Percentiles rank a stretch among this genome's conserved stretches.
Conservation (phyloP, 108 stramenopile species). For the Nitzschia inconspicua region DNA sequence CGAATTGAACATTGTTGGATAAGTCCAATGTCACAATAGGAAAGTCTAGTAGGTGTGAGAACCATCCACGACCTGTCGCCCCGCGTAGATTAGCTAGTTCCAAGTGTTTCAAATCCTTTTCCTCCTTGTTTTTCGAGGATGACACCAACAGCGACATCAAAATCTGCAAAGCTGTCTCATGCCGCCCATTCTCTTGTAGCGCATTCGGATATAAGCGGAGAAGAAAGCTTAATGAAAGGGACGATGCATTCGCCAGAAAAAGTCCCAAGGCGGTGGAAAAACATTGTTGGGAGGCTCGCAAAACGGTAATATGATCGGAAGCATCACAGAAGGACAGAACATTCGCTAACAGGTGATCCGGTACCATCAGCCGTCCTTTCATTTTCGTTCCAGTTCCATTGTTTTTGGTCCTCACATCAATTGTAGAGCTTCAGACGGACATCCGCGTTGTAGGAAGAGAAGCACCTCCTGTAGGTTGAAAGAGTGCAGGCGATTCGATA, state of each 20-base stretch:
- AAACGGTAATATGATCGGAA: slow-evolving; percentile 7
- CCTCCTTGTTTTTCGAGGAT: background rate
- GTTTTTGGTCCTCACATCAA: no score
- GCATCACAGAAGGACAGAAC: slow-evolving; percentile 1
- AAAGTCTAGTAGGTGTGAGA: background rate
- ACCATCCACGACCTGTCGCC: slow-evolving; percentile 6
- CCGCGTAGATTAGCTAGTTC: slow-evolving; percentile 11
- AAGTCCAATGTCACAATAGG: slow-evolving; percentile 13
- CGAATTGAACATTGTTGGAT: slow-evolving; percentile 5
- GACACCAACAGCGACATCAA: background rate
- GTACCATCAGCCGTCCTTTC: no score
- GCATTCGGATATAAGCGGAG: background rate
- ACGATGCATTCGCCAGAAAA: background rate
- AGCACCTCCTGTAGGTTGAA: no score
- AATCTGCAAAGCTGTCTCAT: background rate
- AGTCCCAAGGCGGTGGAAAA: background rate
- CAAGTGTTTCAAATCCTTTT: slow-evolving; percentile 9
- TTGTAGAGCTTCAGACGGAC: no score
- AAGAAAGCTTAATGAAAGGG: background rate
- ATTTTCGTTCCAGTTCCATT: no score
- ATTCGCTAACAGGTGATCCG: background rate
- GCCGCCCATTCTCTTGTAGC: background rate
- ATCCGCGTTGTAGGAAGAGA: no score
- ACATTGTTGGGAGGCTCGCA: background rate
- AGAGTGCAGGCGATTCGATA: no score